Evolutionary conservation across 1,139 yeast species (phyloP).

Genomic region (Yamadazyma buinensis): DNA sequence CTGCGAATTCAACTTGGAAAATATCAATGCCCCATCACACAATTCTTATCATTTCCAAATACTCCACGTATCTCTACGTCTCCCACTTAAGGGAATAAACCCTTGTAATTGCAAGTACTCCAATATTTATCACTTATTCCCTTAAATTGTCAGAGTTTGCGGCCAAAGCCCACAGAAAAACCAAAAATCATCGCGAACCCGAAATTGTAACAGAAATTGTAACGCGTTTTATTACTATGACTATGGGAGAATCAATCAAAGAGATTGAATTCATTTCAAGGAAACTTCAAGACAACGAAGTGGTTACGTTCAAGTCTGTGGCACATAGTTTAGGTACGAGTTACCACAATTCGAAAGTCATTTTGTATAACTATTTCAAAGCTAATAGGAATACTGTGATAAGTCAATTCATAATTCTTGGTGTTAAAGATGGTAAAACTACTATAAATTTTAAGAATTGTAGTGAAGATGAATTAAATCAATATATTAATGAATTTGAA

Average conservation of each 20-base stretch:
- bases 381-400: slow-evolving; percentile 27
- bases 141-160: no score
- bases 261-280: slow-evolving; percentile 30
- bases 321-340: slow-evolving; percentile 7
- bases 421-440: slow-evolving; percentile 14
- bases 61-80: no score
- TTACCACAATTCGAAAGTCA: slow-evolving; percentile 21
- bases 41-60: no score
- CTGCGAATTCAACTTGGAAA: no score
- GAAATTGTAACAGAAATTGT: no score
- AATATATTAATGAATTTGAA: slow-evolving; percentile 17
- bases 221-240: no score
- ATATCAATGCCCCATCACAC: no score
- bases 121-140: no score
- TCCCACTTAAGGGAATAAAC: no score
- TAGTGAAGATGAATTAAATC: slow-evolving; percentile 15
- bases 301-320: slow-evolving; percentile 11
- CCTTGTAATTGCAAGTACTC: no score
- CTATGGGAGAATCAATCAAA: slow-evolving; percentile 28
- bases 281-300: slow-evolving; percentile 15
- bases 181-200: no score
- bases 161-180: no score
- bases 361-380: slow-evolving; percentile 29
- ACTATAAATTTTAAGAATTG: slow-evolving; percentile 19
- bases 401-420: slow-evolving; percentile 35